Percentiles rank a stretch among this genome's conserved stretches.
phyloP scores from a whole-genome alignment of 208 protist genomes.

The Porcisia deanei region DNA sequence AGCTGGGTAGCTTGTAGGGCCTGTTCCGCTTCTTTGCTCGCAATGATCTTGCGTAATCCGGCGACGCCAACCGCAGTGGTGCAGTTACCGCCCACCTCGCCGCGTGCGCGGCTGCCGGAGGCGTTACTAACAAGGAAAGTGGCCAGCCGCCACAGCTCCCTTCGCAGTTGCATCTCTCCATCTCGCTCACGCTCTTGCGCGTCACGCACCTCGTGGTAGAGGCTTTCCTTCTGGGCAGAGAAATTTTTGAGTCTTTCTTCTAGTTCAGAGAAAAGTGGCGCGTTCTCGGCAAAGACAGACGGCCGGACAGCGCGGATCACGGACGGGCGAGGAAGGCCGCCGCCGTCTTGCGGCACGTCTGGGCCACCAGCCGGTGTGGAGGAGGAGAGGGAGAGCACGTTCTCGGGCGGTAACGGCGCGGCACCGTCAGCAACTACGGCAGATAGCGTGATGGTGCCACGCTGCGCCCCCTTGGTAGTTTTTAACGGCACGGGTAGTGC shows the following conservation, averaged over 20 bases:
- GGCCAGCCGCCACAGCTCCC: constrained; percentile 73
- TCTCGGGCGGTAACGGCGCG: background rate
- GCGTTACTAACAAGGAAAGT: constrained; percentile 60
- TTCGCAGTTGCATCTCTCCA: constrained; percentile 59
- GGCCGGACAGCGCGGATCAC: constrained; percentile 23
- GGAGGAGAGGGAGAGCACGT: background rate
- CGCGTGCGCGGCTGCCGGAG: constrained; percentile 27
- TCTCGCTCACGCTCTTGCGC: constrained; percentile 62
- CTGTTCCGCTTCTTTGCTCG: constrained; percentile 44
- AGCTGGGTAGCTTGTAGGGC: constrained; percentile 41
- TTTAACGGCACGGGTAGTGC: background rate
- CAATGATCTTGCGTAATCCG: constrained; percentile 57
- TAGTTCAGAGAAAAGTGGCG: constrained; percentile 47
- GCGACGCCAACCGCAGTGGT: constrained; percentile 64
- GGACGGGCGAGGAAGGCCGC: constrained; percentile 15
- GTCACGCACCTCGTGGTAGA: constrained; percentile 75
- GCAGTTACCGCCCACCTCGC: constrained; percentile 6
- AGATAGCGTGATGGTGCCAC: constrained; percentile 17
- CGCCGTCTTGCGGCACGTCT: constrained; percentile 2
- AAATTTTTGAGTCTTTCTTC: constrained; percentile 57
- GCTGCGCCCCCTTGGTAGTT: background rate
- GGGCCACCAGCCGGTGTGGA: background rate
- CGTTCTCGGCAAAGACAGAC: constrained; percentile 35
- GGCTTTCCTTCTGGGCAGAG: constrained; percentile 60
- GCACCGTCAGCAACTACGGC: background rate